Base-by-base conservation (phyloP, 805 yeast species). In the Yamadazyma phyllophila region DNA sequence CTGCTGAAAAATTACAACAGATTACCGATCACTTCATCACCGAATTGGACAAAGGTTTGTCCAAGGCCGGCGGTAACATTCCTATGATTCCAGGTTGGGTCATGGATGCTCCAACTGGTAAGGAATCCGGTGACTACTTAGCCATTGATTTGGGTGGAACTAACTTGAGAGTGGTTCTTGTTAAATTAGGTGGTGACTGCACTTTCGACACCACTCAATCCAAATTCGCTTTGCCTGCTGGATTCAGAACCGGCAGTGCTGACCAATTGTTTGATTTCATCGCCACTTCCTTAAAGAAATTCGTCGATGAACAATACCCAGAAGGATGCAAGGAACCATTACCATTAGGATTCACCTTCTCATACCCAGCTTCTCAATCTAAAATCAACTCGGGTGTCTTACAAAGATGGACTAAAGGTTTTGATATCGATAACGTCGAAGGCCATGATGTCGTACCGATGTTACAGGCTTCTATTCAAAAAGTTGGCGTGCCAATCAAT, bases 11-110 rank as follows among this genome's bases (percentile, higher is more conserved):
- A 52, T 78, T 92, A 61, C 74, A 75, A 55, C 66, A 73, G 48
- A 82, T 92, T 66, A 81, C 88, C 41, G 76, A 78, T 39, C 96
- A 85, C 61, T 92, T 92, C 67, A 78, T 85, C 44, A 48, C 64
- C 20, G 98, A 92, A 69, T 80, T 92, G 58, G 81, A 82, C 52
- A 86, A 86, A 66, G 97, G 97, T 49, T 76, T 86, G 55, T 75
- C 83, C 48, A 76, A 78, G 61, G 66, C 75, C 47, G 92, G 94
- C 43, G 95, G 94, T 48, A 85, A 84, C 65, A 88, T 89, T 60
- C 98, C 99, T 50, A 92, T 92, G 98, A 90, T 85, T 62, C 96
- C 96, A 39, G 88, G 95, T 51, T 92, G 97, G 97, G 97, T 92
- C 45, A 74, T 90, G 77, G 95, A 86, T 60, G 85, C 75, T 74